Percentiles rank a stretch among this genome's conserved stretches.
Evolutionary conservation across 73 alveolate genomes (phyloP).

Genomic region (Uronychia setigera): DNA sequence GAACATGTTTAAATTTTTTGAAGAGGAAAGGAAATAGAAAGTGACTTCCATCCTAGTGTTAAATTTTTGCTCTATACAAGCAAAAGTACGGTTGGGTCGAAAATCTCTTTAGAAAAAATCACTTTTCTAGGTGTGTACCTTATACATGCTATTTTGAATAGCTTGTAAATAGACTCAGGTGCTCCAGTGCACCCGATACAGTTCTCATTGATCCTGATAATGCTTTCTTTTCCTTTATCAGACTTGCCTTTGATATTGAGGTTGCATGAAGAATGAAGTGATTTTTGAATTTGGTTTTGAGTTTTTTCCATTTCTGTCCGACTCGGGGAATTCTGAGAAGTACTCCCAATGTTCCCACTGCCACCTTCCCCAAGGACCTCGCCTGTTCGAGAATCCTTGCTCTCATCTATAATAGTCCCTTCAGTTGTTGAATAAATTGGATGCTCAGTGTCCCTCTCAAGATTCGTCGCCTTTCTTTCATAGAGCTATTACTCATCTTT

Average conservation of each 20-base stretch:
- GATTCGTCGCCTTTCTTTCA: no score
- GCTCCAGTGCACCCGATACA: not conserved
- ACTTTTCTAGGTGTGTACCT: not conserved
- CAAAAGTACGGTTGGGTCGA: not conserved
- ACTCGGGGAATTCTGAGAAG: not conserved
- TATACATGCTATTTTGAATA: not conserved
- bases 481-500: no score
- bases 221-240: not conserved
- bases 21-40: not conserved
- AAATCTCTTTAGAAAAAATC: not conserved
- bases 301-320: not conserved
- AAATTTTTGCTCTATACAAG: not conserved
- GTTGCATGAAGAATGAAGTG: not conserved
- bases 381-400: no score
- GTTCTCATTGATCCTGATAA: not conserved
- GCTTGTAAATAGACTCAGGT: not conserved
- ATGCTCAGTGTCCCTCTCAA: not conserved
- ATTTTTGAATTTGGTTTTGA: not conserved
- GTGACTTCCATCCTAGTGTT: not conserved
- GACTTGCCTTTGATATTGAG: not conserved
- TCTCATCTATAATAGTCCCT: not conserved
- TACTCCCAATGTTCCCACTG: no score
- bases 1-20: no score
- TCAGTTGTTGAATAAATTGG: not conserved
- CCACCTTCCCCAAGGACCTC: no score